Conservation (phyloP, 768 basidiomycete species). For the Termitomyces bulborhizus region DNA sequence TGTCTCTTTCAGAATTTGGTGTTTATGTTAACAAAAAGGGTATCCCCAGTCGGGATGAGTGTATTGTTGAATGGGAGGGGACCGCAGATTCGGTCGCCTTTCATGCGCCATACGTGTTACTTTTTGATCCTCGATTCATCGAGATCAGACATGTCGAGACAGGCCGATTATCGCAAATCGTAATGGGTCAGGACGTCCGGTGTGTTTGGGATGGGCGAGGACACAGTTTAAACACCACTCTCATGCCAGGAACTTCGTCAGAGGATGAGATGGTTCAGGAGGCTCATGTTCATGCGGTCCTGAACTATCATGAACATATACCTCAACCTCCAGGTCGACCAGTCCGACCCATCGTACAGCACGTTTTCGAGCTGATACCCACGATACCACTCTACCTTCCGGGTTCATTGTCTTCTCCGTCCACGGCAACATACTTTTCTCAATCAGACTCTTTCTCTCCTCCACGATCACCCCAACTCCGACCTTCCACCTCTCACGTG, state of each 20-base stretch:
- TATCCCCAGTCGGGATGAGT: constrained; percentile 64
- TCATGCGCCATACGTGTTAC: constrained; percentile 82
- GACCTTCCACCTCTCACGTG: constrained; percentile 16
- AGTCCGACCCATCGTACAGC: constrained; percentile 52
- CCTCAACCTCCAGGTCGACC: constrained; percentile 30
- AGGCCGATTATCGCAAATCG: constrained; percentile 76
- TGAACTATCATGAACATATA: constrained; percentile 51
- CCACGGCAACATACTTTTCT: constrained; percentile 46
- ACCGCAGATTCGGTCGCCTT: constrained; percentile 84
- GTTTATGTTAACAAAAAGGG: constrained; percentile 91
- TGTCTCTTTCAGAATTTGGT: constrained; percentile 64
- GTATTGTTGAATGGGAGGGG: constrained; percentile 92
- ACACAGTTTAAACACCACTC: constrained; percentile 49
- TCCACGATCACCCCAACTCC: constrained; percentile 46
- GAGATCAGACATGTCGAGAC: constrained; percentile 83
- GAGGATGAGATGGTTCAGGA: constrained; percentile 66
- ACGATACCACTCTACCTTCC: constrained; percentile 71
- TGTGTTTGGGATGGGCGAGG: constrained; percentile 88
- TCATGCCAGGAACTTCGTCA: constrained; percentile 41
- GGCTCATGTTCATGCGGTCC: constrained; percentile 80
- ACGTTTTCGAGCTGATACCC: constrained; percentile 75
- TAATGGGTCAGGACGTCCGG: constrained; percentile 73
- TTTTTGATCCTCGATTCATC: constrained; percentile 87
- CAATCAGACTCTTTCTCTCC: constrained; percentile 39
- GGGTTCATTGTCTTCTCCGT: constrained; percentile 48